Evolutionary conservation across 129 eudicot species (phyloP), one percentile per base, ranked within the genome.

Genomic region (Escallonia herrerae): DNA sequence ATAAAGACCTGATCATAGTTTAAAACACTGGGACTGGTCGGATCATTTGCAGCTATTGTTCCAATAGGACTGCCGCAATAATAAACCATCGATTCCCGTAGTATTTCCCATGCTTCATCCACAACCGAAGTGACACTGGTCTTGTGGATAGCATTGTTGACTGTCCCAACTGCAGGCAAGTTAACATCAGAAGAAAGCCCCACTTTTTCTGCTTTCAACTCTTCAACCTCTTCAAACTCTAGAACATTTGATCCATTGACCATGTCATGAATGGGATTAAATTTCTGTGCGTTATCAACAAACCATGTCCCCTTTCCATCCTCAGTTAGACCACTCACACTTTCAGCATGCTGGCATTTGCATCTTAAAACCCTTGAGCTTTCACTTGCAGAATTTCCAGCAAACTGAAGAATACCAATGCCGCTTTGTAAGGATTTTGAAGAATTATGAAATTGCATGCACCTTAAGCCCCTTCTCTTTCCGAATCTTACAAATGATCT

Each of bases 1-100:
- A 87, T 87, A 62, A 87, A 87, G 61, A 87, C 95, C 75, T 87
- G 95, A 63, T 87, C 95, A 65, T 84, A 87, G 64, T 87, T 87
- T 62, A 81, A 73, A 56, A 69, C 82, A 62, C 68, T 70, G 2
- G 83, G 68, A 71, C 79, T 76, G 7, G 80, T 73, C 11, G 90
- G 86, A 63, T 87, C 95, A 2, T 84, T 84, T 15, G 90, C 95
- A 50, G 91, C 95, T 68, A 84, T 77, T 7, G 91, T 87, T 59
- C 95, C 95, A 48, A 87, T 72, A 5, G 95, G 95, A 66, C 82
- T 84, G 59, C 80, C 73, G 61, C 91, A 87, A 62, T 84, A 87
- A 48, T 71, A 37, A 66, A 84, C 91, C 38, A 87, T 63, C 33
- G 95, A 79, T 63, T 82, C 84, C 53, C 86, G 77, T 39, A 87